Percentiles rank a stretch among this genome's conserved stretches.
Conservation (phyloP, 148 eudicot species). For the Diospyros lotus region DNA sequence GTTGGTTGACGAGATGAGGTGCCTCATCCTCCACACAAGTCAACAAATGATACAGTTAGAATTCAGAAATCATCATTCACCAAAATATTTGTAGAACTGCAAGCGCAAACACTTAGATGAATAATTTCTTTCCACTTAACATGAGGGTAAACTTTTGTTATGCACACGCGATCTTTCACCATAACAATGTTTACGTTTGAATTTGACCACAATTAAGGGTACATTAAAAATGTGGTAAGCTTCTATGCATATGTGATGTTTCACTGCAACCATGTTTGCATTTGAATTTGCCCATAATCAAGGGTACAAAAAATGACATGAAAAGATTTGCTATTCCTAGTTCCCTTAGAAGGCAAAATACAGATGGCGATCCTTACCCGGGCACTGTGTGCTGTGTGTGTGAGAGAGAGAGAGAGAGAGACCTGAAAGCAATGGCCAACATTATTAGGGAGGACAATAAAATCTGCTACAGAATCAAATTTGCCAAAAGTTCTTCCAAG, state of each 20-base stretch:
- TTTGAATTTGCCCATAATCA: not conserved
- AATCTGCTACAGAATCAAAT: constrained; percentile 76
- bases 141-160: too few species aligned
- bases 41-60: constrained; percentile 8
- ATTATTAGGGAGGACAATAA: constrained; percentile 71
- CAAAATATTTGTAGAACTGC: not conserved
- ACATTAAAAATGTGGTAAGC: not conserved
- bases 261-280: not conserved
- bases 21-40: constrained; percentile 73
- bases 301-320: too few species aligned
- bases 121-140: too few species aligned
- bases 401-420: constrained; percentile 19
- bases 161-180: too few species aligned
- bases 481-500: constrained; percentile 75
- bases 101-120: constrained; percentile 3
- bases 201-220: too few species aligned
- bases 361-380: too few species aligned
- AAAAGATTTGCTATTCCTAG: too few species aligned
- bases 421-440: constrained; percentile 99
- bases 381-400: too few species aligned
- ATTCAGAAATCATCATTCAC: not conserved
- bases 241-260: not conserved
- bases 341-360: not conserved
- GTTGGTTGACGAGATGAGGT: constrained; percentile 80
- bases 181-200: too few species aligned